A percentile compares a stretch with the other conserved stretches of the same genome.
phyloP scores from a whole-genome alignment of 139 green algal genomes.

The Chlorella sp. region DNA sequence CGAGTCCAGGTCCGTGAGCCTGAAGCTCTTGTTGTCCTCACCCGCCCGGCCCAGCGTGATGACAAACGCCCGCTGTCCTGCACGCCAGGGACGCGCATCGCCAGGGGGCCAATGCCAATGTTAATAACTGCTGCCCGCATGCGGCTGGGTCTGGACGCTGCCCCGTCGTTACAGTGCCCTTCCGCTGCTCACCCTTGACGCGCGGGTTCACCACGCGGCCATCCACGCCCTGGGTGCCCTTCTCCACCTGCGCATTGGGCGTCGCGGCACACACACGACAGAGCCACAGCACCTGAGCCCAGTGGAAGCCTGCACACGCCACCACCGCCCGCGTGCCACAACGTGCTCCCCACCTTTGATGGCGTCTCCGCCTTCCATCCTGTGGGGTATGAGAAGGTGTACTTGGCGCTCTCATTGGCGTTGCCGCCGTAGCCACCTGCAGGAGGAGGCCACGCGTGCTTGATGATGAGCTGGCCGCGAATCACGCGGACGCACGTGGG shows the following conservation, averaged over 20 bases:
- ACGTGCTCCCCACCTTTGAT: constrained; percentile 66
- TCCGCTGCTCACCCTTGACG: constrained; percentile 28
- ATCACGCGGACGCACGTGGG: too few relatives aligned
- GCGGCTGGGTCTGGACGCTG: too few relatives aligned
- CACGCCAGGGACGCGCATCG: too few relatives aligned
- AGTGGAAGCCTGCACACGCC: not conserved
- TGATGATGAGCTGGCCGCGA: too few relatives aligned
- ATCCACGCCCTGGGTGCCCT: constrained; percentile 83
- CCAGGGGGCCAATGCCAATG: too few relatives aligned
- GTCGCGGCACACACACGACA: not conserved
- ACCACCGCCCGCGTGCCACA: not conserved
- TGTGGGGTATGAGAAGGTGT: constrained; percentile 56
- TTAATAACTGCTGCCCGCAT: too few relatives aligned
- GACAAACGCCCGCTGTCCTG: constrained; percentile 63
- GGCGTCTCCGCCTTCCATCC: constrained; percentile 67
- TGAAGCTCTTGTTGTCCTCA: constrained; percentile 79
- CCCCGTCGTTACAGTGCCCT: too few relatives aligned
- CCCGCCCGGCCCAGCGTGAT: constrained; percentile 72
- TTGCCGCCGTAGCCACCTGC: constrained; percentile 74
- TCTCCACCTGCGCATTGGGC: constrained; percentile 69
- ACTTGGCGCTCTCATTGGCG: constrained; percentile 61
- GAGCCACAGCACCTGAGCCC: not conserved
- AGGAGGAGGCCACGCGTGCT: too few relatives aligned
- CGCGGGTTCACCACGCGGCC: constrained; percentile 54
- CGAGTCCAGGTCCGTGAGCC: constrained; percentile 67